phyloP scores from a whole-genome alignment of 2,329 filamentous ascomycete species.

The Plectosphaerella plurivora region DNA sequence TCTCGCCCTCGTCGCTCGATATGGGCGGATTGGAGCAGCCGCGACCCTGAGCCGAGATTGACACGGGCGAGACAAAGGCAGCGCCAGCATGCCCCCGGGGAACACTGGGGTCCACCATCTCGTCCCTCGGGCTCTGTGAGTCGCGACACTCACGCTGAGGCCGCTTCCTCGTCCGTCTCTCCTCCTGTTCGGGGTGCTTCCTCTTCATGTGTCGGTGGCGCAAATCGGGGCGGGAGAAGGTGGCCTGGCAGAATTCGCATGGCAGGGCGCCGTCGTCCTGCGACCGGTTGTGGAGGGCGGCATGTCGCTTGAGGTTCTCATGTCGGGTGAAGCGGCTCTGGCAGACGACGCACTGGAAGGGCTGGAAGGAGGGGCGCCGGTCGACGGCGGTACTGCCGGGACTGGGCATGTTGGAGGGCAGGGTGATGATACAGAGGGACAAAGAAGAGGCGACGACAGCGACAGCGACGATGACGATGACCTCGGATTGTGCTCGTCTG shows the following conservation, averaged over 20 bases:
- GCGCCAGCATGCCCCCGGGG: too few relatives aligned
- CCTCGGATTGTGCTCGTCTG: too few relatives aligned
- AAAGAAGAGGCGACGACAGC: too few relatives aligned
- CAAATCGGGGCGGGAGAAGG: constrained; percentile 34
- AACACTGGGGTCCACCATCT: too few relatives aligned
- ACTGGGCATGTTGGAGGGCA: neutral
- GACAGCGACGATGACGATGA: too few relatives aligned
- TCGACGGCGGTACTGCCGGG: neutral
- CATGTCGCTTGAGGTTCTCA: constrained; percentile 72
- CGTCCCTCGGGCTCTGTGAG: neutral
- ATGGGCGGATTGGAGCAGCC: neutral
- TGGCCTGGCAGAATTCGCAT: constrained; percentile 30
- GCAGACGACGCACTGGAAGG: constrained; percentile 34
- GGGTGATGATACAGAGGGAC: too few relatives aligned
- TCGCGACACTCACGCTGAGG: neutral
- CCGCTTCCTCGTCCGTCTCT: neutral
- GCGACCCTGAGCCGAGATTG: neutral
- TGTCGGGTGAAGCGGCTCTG: constrained; percentile 92
- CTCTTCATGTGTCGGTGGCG: constrained; percentile 34
- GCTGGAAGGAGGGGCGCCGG: constrained; percentile 17
- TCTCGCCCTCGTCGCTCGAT: neutral
- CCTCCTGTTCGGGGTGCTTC: constrained; percentile 27
- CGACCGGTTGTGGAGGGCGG: constrained; percentile 29
- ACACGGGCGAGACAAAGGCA: neutral
- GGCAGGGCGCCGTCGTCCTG: constrained; percentile 21